Conservation (phyloP, 805 yeast species). For the Wickerhamiella sorbophila region DNA sequence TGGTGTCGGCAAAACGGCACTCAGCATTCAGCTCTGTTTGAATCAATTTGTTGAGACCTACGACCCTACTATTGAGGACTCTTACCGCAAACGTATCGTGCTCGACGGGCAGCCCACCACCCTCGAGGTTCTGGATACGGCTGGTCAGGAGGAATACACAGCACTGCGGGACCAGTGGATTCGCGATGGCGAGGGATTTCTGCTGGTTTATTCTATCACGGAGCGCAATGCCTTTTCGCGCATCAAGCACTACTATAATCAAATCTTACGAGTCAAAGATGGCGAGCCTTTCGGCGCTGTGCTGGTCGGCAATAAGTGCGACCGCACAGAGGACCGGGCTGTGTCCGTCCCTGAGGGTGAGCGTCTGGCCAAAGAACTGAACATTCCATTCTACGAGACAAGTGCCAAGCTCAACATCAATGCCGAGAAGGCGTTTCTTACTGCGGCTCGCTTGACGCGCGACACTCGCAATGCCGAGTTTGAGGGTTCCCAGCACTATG, state of each 20-base stretch:
- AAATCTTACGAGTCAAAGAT: constrained; percentile 57
- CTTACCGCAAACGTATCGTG: constrained; percentile 63
- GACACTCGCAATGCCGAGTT: constrained; percentile 64
- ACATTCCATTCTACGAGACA: constrained; percentile 66
- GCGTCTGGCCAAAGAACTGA: constrained; percentile 51
- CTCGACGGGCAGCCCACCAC: constrained; percentile 69
- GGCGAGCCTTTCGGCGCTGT: constrained; percentile 55
- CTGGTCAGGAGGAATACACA: constrained; percentile 93
- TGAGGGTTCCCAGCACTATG: no score
- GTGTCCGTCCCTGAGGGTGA: constrained; percentile 79
- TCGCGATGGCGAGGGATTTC: constrained; percentile 92
- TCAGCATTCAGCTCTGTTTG: constrained; percentile 71
- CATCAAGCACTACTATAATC: constrained; percentile 64
- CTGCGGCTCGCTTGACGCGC: constrained; percentile 51
- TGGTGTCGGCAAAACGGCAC: constrained; percentile 96
- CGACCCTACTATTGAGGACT: constrained; percentile 88
- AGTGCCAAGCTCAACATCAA: constrained; percentile 86
- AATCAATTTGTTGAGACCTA: constrained; percentile 93
- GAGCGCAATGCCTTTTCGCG: constrained; percentile 77
- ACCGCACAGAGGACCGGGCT: constrained; percentile 60
- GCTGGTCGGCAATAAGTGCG: constrained; percentile 81
- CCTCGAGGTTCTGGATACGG: constrained; percentile 90
- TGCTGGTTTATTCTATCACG: constrained; percentile 78
- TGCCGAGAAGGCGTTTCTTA: constrained; percentile 70
- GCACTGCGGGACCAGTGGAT: constrained; percentile 89